phyloP scores from a whole-genome alignment of 2,329 filamentous ascomycete species.

The Cladophialophora psammophila region DNA sequence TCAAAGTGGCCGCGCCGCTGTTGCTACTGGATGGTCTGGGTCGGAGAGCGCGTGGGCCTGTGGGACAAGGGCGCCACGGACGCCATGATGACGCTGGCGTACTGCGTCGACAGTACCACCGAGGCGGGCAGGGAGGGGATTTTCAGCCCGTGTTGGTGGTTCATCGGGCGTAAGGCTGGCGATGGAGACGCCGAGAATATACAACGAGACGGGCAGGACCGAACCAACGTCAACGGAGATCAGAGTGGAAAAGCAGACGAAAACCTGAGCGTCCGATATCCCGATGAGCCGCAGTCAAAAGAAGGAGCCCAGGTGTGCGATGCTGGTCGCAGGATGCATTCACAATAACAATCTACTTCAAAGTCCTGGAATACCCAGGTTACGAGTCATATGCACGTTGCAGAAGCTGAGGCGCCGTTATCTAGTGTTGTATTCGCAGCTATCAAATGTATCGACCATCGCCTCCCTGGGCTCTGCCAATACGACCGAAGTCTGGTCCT shows the following conservation, averaged over 20 bases:
- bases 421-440: background rate
- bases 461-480: background rate
- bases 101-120: constrained; percentile 32
- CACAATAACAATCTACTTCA: background rate
- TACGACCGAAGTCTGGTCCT: constrained; percentile 5
- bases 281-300: background rate
- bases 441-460: constrained; percentile 11
- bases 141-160: constrained; percentile 40
- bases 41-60: constrained; percentile 35
- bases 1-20: constrained; percentile 19
- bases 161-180: constrained; percentile 35
- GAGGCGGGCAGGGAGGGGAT: constrained; percentile 31
- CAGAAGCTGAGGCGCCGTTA: background rate
- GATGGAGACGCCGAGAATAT: background rate
- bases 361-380: background rate
- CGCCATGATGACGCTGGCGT: constrained; percentile 31
- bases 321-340: background rate
- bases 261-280: background rate
- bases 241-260: background rate
- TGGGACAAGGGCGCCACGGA: constrained; percentile 32
- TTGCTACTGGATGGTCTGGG: constrained; percentile 28
- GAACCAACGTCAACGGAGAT: background rate
- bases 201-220: background rate
- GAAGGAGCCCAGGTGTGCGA: background rate
- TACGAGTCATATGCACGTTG: background rate